Conservation (phyloP, 176 grass and related monocot genomes). For the Eragrostis nindensis region DNA sequence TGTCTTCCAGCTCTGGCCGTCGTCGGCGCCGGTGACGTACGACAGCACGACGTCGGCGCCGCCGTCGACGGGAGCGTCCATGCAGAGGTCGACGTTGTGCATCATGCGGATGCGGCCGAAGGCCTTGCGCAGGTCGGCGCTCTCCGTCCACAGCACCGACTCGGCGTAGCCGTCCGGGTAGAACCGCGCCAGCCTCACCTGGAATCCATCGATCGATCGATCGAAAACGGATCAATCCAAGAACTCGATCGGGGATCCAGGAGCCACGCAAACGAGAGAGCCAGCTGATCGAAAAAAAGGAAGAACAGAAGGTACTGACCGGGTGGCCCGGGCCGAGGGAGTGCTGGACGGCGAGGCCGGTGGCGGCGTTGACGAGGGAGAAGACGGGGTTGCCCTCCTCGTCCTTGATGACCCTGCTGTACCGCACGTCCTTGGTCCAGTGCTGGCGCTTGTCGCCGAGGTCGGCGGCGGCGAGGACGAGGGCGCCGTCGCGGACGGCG, state of each 20-base stretch:
- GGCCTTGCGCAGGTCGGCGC: conserved; percentile 32
- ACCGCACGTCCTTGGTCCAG: conserved; percentile 55
- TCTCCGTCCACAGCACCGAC: conserved; percentile 58
- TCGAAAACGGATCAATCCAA: too few species aligned
- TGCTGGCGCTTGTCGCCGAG: conserved; percentile 47
- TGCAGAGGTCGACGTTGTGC: conserved; percentile 35
- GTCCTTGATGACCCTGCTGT: conserved; percentile 48
- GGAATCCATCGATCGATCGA: neutral
- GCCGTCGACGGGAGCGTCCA: conserved; percentile 31
- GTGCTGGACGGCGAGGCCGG: conserved; percentile 48
- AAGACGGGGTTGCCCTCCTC: conserved; percentile 50
- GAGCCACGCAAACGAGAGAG: too few species aligned
- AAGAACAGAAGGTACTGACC: conserved; percentile 1
- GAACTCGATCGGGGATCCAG: too few species aligned
- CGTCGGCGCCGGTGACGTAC: conserved; percentile 43
- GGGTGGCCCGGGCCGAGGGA: conserved; percentile 44
- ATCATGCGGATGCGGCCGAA: conserved; percentile 57
- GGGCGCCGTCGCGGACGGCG: conserved; percentile 40
- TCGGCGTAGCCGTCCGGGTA: conserved; percentile 33
- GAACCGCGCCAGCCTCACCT: conserved; percentile 44
- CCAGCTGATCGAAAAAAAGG: too few species aligned
- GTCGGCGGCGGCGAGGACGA: conserved; percentile 43
- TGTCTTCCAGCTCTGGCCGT: conserved; percentile 61
- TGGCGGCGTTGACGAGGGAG: conserved; percentile 55
- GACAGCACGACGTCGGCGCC: conserved; percentile 26